Evolutionary conservation across 257 asterid species (phyloP).

Genomic region (Ajuga chamaepitys): DNA sequence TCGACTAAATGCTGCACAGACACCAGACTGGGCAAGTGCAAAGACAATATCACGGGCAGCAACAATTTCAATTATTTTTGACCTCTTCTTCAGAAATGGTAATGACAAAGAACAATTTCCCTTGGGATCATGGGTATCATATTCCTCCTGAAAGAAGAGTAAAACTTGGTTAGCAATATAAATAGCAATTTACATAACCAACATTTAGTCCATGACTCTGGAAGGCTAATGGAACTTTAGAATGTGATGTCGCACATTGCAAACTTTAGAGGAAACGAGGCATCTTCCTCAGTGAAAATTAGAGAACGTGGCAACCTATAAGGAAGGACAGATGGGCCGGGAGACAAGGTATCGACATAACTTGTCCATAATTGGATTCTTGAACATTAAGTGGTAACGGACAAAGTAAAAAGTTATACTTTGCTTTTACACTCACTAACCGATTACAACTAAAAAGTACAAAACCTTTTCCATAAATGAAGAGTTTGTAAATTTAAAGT

Average conservation of each 20-base stretch:
- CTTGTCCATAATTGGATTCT: not conserved
- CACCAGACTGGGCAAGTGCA: conserved; percentile 99
- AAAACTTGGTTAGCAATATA: conserved; percentile 8
- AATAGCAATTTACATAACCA: not conserved
- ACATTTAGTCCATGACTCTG: not conserved
- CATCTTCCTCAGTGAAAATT: not conserved
- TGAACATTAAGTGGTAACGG: not conserved
- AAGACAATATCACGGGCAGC: conserved; percentile 98
- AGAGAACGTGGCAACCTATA: not conserved
- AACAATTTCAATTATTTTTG: conserved; percentile 89
- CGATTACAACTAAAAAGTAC: not conserved
- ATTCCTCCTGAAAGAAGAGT: conserved; percentile 68
- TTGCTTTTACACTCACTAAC: not conserved
- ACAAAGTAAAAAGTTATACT: not conserved
- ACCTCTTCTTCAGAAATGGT: conserved; percentile 88
- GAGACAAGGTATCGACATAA: not conserved
- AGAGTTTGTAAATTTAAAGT: not conserved
- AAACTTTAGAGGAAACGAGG: not conserved
- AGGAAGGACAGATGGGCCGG: not conserved
- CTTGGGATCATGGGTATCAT: conserved; percentile 97
- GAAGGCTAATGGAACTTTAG: not conserved
- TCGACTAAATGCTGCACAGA: conserved; percentile 98
- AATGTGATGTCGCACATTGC: not conserved
- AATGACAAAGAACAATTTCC: conserved; percentile 58
- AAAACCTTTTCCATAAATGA: not conserved